Conservation (phyloP, 768 basidiomycete genomes). For the Calocera cornea region DNA sequence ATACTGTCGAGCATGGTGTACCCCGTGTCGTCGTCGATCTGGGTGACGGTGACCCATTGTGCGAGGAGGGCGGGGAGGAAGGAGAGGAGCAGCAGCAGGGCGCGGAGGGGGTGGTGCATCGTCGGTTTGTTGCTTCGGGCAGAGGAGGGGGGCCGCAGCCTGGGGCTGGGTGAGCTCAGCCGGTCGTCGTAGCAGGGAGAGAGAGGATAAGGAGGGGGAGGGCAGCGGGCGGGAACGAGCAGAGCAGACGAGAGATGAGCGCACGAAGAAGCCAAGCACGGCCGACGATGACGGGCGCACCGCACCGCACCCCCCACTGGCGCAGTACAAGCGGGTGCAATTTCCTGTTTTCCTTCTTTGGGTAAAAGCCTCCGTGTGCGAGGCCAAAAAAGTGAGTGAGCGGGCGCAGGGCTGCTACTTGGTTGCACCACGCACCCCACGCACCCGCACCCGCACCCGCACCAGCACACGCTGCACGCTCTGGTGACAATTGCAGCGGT, state of each 20-base stretch:
- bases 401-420: neutral
- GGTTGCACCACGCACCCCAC: too few species aligned
- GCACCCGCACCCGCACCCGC: too few species aligned
- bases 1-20: neutral
- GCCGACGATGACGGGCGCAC: constrained; percentile 4
- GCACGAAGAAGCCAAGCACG: neutral
- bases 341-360: neutral
- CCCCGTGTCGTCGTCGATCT: neutral
- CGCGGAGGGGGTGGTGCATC: neutral
- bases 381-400: neutral
- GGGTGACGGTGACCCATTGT: neutral
- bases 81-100: neutral
- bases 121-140: neutral
- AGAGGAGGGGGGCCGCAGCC: neutral
- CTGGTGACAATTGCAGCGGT: too few species aligned
- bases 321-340: neutral
- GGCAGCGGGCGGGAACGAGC: neutral
- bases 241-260: neutral
- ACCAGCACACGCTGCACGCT: too few species aligned
- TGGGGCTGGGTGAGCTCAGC: too few species aligned
- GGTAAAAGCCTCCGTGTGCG: neutral
- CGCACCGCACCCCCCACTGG: neutral
- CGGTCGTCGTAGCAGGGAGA: neutral
- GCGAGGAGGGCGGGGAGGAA: neutral
- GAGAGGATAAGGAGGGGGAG: neutral